Evolutionary conservation across 2,329 filamentous ascomycete genomes (phyloP).

Genomic region (Pestalotiopsis sp.): DNA sequence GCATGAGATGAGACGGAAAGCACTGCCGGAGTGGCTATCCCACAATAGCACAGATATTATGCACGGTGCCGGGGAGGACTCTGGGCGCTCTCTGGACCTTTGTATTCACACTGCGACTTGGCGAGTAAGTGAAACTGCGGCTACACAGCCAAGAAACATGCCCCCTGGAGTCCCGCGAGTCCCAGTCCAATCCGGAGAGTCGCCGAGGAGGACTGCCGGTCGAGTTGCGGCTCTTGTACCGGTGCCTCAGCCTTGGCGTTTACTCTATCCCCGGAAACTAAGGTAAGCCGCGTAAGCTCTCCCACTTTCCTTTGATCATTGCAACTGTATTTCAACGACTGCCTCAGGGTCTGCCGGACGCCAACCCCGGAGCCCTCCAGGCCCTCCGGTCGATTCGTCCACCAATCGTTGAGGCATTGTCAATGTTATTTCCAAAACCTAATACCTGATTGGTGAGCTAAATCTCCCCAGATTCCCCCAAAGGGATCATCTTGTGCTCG

Average conservation of each 20-base stretch:
- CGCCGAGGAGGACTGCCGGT: not conserved
- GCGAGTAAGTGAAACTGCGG: not conserved
- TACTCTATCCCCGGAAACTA: constrained; percentile 2
- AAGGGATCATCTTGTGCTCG: not conserved
- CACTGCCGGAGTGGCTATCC: not conserved
- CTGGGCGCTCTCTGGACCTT: not conserved
- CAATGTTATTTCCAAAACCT: not conserved
- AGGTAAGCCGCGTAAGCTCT: constrained; percentile 11
- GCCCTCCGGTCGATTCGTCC: not conserved
- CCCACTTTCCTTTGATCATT: constrained; percentile 9
- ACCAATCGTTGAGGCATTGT: not conserved
- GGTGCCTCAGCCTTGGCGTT: constrained; percentile 11
- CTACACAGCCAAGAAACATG: not conserved
- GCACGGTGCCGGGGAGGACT: not conserved
- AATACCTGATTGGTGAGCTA: not conserved
- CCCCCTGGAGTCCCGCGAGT: not conserved
- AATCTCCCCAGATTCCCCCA: not conserved
- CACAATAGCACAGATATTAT: not conserved
- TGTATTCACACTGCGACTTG: not conserved
- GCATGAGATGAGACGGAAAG: not conserved
- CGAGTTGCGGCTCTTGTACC: not conserved
- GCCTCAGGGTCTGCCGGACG: not conserved
- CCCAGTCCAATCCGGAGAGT: not conserved
- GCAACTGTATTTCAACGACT: constrained; percentile 5
- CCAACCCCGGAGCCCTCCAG: not conserved